phyloP scores from a whole-genome alignment of 257 asterid genomes.

The Solanum clarkiae region DNA sequence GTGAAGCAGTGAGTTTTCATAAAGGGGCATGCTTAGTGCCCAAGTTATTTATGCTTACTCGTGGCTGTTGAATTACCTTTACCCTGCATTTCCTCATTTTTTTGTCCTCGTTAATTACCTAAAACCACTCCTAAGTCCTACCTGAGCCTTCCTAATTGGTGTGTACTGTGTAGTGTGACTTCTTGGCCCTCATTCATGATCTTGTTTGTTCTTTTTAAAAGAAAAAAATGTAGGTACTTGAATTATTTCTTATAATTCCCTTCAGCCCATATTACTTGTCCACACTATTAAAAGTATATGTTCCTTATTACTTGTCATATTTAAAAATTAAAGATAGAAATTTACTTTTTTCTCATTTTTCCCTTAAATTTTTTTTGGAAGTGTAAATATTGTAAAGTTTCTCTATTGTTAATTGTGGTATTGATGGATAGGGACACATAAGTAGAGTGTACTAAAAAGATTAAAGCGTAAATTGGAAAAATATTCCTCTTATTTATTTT shows the following conservation, averaged over 20 bases:
- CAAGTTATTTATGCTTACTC: not conserved
- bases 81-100: not conserved
- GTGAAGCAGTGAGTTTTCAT: slow-evolving; percentile 62
- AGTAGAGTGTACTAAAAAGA: not conserved
- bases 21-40: too few relatives aligned
- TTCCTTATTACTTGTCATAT: not conserved
- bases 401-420: not conserved
- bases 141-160: not conserved
- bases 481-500: not conserved
- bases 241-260: not conserved
- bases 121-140: not conserved
- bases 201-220: not conserved
- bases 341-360: not conserved
- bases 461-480: not conserved
- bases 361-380: not conserved
- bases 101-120: not conserved
- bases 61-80: not conserved
- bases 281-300: not conserved
- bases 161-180: not conserved
- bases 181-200: not conserved
- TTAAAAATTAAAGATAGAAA: not conserved
- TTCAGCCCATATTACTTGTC: not conserved
- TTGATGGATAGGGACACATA: not conserved
- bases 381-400: not conserved
- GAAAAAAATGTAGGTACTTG: not conserved